Base-by-base conservation (phyloP, 139 green algal genomes). In the Auxenochlorella pyrenoidosa region DNA sequence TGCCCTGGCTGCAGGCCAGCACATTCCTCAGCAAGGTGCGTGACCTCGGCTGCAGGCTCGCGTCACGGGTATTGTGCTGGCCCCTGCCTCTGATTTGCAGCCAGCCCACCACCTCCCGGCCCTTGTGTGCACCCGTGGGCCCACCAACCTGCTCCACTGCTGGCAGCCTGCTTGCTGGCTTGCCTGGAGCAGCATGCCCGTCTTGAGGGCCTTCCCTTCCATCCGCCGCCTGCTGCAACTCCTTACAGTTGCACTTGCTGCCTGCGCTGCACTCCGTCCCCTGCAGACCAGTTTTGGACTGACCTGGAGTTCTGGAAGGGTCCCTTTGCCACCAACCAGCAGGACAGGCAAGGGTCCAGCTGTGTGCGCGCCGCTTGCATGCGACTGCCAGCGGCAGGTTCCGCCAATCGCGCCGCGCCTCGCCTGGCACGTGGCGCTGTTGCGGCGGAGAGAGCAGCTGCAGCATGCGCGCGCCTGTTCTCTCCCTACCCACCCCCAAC, bases 241-340 rank as follows among this genome's bases (percentile, higher is more conserved):
- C 8, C 8, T 10, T 54, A 54, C 8, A 54, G 8, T 6, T 10
- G 47, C 47, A 10, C 47, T 54, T 63, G 15, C 54, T 44, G 70
- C 28, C n/a, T 32, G 70, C 70, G 3, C 16, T 24, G 10, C 26
- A 3, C 63, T 34, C 28, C 28, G 19, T 34, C 30, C 63, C n/a
- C 32, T 22, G 34, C 70, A 76, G 70, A 76, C 1, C 18, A 30
- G n/a, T 19, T 47, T 5, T 76, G 70, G 70, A 41, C 36, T n/a
- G 70, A 76, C 34, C 70, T 47, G 34, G 70, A 76, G 70, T 76
- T 76, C 34, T 76, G 70, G 70, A 44, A 76, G 70, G 70, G 70
- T 2, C 70, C 70, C 34, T 76, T 41, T 30, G 70, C 70, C 34
- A 76, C 19, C n/a, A 47, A 47, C 19, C 15, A 76, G 70, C 70